Percentiles rank a stretch among this genome's conserved stretches.
These are phyloP conservation scores for Pyrenochaeta sp. DNA, from an alignment of 2,329 filamentous ascomycete species.

Conservation along the genomic window DNA sequence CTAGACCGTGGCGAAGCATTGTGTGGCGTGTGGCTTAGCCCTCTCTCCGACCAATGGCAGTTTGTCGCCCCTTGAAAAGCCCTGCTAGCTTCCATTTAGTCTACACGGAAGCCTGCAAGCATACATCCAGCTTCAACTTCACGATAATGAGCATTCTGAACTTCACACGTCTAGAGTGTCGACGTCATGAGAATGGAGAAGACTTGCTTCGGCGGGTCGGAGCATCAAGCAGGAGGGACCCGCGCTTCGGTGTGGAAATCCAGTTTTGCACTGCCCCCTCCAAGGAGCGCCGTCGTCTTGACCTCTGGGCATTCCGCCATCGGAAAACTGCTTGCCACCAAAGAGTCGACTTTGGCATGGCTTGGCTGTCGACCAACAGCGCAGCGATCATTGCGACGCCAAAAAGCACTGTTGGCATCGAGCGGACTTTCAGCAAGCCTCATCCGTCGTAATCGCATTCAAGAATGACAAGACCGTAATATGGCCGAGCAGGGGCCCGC, in stretches of 20 bases:
- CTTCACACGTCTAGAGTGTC: neutral
- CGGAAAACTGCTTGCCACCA: slow-evolving; percentile 6
- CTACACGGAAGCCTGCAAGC: neutral
- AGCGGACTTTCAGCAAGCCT: slow-evolving; percentile 5
- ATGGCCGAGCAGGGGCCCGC: slow-evolving; percentile 1
- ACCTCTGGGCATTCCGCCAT: slow-evolving; percentile 11
- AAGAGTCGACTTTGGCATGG: slow-evolving; percentile 9
- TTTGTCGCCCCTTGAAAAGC: neutral
- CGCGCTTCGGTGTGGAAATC: neutral
- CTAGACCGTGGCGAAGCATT: slow-evolving; percentile 1
- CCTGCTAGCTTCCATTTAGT: neutral
- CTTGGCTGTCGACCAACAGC: neutral
- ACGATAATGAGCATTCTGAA: neutral
- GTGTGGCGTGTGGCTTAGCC: neutral
- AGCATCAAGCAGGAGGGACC: neutral
- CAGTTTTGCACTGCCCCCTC: slow-evolving; percentile 20
- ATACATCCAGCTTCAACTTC: neutral
- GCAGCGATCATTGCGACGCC: neutral
- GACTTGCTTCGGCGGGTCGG: neutral
- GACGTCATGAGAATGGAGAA: neutral
- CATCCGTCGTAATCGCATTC: neutral
- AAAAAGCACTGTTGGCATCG: neutral
- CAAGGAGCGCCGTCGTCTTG: slow-evolving; percentile 15
- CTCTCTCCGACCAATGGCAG: neutral
- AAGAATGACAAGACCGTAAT: slow-evolving; percentile 5